Conservation (phyloP, 768 basidiomycete genomes). For the Collybia nuda region DNA sequence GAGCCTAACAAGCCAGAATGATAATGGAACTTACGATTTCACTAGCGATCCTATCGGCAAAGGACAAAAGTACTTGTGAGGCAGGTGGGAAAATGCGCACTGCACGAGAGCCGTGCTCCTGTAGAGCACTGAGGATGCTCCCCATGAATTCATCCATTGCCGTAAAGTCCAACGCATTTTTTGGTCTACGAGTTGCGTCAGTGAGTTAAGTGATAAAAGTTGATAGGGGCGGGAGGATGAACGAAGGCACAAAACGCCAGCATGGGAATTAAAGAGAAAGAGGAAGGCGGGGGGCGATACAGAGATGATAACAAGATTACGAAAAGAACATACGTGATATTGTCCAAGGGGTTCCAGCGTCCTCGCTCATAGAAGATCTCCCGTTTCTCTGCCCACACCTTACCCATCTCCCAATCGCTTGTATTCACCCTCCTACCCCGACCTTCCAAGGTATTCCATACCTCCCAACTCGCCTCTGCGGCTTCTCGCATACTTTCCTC, state of each 20-base stretch:
- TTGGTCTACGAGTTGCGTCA: conserved; percentile 32
- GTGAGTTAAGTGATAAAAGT: neutral
- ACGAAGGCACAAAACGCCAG: no score
- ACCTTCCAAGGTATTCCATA: conserved; percentile 46
- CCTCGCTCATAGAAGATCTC: conserved; percentile 90
- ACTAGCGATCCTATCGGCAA: conserved; percentile 78
- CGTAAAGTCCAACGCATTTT: conserved; percentile 76
- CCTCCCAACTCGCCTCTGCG: conserved; percentile 83
- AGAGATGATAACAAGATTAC: no score
- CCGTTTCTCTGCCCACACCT: conserved; percentile 93
- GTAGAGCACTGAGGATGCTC: conserved; percentile 60
- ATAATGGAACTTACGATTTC: conserved; percentile 66
- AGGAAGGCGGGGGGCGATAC: no score
- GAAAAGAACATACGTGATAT: conserved; percentile 63
- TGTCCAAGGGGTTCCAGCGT: conserved; percentile 78
- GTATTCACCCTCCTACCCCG: conserved; percentile 11
- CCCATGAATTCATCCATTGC: conserved; percentile 93
- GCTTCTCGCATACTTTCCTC: conserved; percentile 79
- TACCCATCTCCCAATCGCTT: conserved; percentile 87
- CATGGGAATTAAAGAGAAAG: no score
- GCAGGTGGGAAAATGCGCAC: conserved; percentile 83
- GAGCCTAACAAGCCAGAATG: no score
- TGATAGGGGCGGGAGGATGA: no score
- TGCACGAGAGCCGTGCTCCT: conserved; percentile 77
- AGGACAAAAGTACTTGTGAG: conserved; percentile 75